Percentiles rank a stretch among this genome's conserved stretches.
phyloP scores from a whole-genome alignment of 805 yeast species.

The Ogataea nitratoaversa region DNA sequence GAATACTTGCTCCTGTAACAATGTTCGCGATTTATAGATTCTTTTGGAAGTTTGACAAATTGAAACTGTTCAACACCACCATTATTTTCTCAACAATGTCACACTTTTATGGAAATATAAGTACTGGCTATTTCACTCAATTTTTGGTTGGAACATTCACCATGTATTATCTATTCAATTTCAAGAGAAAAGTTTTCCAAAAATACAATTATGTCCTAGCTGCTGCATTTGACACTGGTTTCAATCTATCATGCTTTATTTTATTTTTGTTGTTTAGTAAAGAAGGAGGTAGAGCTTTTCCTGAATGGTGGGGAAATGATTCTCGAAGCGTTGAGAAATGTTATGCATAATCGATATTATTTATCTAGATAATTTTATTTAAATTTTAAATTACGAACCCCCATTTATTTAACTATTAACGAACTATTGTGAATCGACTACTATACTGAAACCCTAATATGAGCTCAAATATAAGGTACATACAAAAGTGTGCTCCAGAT shows the following conservation, averaged over 20 bases:
- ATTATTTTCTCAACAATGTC: conserved; percentile 46
- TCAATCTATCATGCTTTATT: conserved; percentile 37
- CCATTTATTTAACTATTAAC: too few species aligned
- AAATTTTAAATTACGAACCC: too few species aligned
- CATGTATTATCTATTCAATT: conserved; percentile 41
- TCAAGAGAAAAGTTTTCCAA: conserved; percentile 37
- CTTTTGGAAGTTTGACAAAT: conserved; percentile 7
- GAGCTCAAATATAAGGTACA: too few species aligned
- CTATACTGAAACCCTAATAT: too few species aligned
- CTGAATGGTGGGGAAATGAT: conserved; percentile 50
- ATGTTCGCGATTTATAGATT: conserved; percentile 21
- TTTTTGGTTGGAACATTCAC: conserved; percentile 45
- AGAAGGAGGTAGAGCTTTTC: conserved; percentile 20
- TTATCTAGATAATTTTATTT: too few species aligned
- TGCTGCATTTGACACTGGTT: conserved; percentile 50
- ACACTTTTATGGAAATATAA: conserved; percentile 44
- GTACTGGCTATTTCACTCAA: conserved; percentile 45
- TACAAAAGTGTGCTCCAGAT: too few species aligned
- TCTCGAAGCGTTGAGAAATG: conserved; percentile 41
- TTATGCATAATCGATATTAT: conserved; percentile 32
- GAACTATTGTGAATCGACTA: too few species aligned
- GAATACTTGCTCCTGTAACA: conserved; percentile 35
- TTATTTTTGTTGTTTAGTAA: conserved; percentile 33
- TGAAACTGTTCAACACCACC: conserved; percentile 42
- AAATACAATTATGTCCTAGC: conserved; percentile 45